Evolutionary conservation across 225 moss, liverwort and hornwort genomes (phyloP).

Genomic region (Thuidium tamariscinum): DNA sequence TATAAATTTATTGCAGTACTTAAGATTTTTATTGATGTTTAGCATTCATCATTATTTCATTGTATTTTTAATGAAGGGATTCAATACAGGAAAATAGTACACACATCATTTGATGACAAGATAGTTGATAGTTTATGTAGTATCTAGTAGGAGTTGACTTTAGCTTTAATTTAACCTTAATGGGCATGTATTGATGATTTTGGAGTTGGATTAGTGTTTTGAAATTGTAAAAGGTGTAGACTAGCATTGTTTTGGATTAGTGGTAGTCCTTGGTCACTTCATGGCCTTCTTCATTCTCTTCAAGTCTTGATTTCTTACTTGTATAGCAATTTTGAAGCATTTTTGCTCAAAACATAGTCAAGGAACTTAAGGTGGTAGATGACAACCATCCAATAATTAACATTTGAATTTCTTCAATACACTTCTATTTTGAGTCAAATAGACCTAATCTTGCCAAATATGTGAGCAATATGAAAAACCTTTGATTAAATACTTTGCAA

Average conservation of each 20-base stretch:
- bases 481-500: too few relatives aligned
- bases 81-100: background rate
- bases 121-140: background rate
- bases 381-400: too few relatives aligned
- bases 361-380: too few relatives aligned
- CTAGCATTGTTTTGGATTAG: background rate
- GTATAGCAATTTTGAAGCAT: too few relatives aligned
- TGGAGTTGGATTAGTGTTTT: accelerated
- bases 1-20: background rate
- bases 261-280: accelerated
- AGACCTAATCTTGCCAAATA: too few relatives aligned
- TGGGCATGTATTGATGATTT: background rate
- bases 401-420: too few relatives aligned
- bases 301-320: background rate
- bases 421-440: too few relatives aligned
- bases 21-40: background rate
- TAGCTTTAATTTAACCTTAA: background rate
- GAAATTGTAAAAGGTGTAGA: accelerated
- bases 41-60: background rate
- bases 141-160: background rate
- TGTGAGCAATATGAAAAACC: too few relatives aligned
- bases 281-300: background rate
- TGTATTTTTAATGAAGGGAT: accelerated
- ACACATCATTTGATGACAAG: accelerated
- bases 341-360: too few relatives aligned